A percentile compares a stretch with the other conserved stretches of the same genome.
These are phyloP conservation scores for Flaveria ramosissima DNA, from an alignment of 129 eudicot species.

Conservation along the genomic window DNA sequence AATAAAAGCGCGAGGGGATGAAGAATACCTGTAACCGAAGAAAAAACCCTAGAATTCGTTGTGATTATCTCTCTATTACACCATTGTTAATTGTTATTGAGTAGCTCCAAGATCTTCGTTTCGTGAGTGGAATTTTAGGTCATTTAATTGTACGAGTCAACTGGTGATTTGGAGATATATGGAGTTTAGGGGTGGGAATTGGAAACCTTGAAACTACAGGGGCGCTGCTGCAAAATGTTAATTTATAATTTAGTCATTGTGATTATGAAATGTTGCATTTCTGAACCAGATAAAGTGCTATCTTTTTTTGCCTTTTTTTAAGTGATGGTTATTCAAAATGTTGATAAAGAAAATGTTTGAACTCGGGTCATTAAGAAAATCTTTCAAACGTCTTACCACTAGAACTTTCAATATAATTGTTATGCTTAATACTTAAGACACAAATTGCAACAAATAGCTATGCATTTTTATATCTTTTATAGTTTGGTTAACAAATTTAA, in stretches of 20 bases:
- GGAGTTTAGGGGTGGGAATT: constrained; percentile 23
- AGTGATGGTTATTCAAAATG: no score
- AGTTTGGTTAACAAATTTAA: no score
- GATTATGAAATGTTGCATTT: not conserved
- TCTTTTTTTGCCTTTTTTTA: no score
- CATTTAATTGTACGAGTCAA: constrained; percentile 35
- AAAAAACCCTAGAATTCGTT: constrained; percentile 20
- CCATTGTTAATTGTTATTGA: constrained; percentile 16
- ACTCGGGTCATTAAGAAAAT: no score
- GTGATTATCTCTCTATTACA: constrained; percentile 12
- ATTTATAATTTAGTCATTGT: constrained; percentile 5
- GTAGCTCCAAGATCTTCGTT: constrained; percentile 28
- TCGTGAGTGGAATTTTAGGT: constrained; percentile 29
- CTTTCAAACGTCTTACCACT: no score
- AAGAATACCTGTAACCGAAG: constrained; percentile 29
- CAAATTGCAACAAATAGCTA: not conserved
- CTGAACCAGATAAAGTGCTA: not conserved
- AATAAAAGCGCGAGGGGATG: constrained; percentile 13
- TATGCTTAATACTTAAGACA: no score
- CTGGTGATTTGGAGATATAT: constrained; percentile 31
- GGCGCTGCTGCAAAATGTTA: not conserved
- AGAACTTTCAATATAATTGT: no score
- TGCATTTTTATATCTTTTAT: not conserved
- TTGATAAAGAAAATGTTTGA: no score
- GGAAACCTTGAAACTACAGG: not conserved